phyloP scores from a whole-genome alignment of 1,284 basidiomycete genomes.

The Ustilago bromivora region DNA sequence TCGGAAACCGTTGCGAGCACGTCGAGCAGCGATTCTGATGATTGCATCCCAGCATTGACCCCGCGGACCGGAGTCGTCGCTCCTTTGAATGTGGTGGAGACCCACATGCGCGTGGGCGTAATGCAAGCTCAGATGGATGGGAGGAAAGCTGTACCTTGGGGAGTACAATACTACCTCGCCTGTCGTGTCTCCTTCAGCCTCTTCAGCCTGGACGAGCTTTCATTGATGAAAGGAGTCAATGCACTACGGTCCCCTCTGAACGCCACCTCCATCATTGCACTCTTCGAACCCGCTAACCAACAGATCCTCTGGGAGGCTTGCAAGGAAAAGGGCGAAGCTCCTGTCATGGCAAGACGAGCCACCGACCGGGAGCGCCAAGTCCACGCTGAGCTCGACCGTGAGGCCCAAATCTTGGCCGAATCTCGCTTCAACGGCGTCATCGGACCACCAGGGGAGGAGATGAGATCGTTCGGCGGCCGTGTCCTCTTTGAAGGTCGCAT shows the following conservation, averaged over 20 bases:
- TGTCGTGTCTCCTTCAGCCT: conserved; percentile 23
- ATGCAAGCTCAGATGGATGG: conserved; percentile 23
- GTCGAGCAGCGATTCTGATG: background rate
- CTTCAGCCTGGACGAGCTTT: conserved; percentile 26
- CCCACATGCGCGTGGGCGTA: conserved; percentile 16
- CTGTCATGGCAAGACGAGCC: conserved; percentile 18
- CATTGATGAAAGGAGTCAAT: conserved; percentile 16
- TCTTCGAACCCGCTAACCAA: conserved; percentile 24
- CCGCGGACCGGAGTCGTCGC: background rate
- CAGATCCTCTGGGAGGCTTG: conserved; percentile 16
- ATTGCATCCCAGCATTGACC: background rate
- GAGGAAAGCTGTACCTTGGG: conserved; percentile 32
- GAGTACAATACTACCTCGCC: conserved; percentile 34
- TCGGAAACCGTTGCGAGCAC: background rate
- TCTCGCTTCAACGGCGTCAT: conserved; percentile 28
- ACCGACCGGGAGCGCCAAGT: conserved; percentile 25
- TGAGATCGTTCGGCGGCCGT: conserved; percentile 31
- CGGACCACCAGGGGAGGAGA: conserved; percentile 37
- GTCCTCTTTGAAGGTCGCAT: conserved; percentile 40
- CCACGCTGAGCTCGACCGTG: conserved; percentile 37
- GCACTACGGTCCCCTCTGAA: conserved; percentile 24
- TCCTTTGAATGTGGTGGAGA: conserved; percentile 21
- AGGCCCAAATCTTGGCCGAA: conserved; percentile 10
- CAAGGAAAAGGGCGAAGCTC: background rate
- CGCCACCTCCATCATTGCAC: conserved; percentile 13